Evolutionary conservation across 768 basidiomycete species (phyloP), one percentile per base, ranked within the genome.

Genomic region (Suillus americanus): DNA sequence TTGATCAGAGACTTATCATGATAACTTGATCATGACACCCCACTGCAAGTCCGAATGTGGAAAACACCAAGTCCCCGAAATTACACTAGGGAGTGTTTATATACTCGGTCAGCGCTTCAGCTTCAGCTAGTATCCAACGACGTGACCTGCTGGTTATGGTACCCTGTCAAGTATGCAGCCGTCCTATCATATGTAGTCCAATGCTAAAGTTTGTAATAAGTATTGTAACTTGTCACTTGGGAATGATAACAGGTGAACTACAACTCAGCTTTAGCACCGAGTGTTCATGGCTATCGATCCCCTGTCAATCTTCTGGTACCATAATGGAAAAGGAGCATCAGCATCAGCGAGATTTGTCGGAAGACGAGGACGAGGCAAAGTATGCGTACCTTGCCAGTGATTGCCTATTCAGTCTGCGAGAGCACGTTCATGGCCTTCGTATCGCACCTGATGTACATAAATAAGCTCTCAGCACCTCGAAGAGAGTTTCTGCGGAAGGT

Each of bases 1-100:
- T 79, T 23, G 14, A 25, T 50, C 8, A 18, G 50, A 51, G 28
- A 51, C 16, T 51, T 14, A 28, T 25, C 16, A 48, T 51, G 50
- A 23, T 16, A 16, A 30, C 30, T n/a, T n/a, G n/a, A n/a, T n/a
- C n/a, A n/a, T n/a, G n/a, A n/a, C 30, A 30, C 30, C 7, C 14
- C 16, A 9, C 50, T 10, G 16, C 28, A 18, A 51, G 8, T 51
- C 8, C 18, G 50, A 51, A 30, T 51, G 50, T 30, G 46, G n/a
- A 48, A 48, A 25, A 50, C 16, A 28, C 7, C 25, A 30, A 53
- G 8, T 10, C 9, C 28, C 28, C 28, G 28, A 16, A 28, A 51
- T 16, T 18, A 12, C 16, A 51, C 28, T 1, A 16, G 50, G 14
- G 5, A 51, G 28, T 28, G 50, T 18, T 9, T 28, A 28, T 28